Conservation (phyloP, 345 rosid species). For the Rubroshorea leprosula region DNA sequence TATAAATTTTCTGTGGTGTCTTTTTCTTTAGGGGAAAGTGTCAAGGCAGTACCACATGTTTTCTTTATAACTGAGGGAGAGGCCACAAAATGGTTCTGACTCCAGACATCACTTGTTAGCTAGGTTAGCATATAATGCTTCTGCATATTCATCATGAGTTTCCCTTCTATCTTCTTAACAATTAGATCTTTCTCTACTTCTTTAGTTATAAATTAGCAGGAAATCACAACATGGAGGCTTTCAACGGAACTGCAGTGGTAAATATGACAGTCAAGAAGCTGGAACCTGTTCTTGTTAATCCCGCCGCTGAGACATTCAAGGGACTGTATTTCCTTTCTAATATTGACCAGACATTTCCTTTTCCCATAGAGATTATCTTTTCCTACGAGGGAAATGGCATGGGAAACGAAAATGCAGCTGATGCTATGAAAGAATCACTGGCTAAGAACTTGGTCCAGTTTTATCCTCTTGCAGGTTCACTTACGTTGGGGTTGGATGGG, state of each 20-base stretch:
- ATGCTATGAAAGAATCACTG: slow-evolving; percentile 59
- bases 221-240: not conserved
- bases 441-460: slow-evolving; percentile 63
- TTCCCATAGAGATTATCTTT: slow-evolving; percentile 33
- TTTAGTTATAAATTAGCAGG: not conserved
- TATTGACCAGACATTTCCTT: slow-evolving; percentile 68
- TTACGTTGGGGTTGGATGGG: slow-evolving; percentile 63
- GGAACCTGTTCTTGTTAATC: slow-evolving; percentile 46
- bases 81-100: no score
- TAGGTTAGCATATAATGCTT: no score
- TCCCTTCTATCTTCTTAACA: no score
- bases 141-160: no score
- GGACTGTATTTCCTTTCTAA: slow-evolving; percentile 84
- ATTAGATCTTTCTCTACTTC: no score
- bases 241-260: slow-evolving; percentile 24
- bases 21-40: no score
- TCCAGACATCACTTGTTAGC: no score
- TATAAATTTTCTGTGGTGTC: no score
- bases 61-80: no score
- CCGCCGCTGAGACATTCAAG: slow-evolving; percentile 54
- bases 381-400: slow-evolving; percentile 57
- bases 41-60: no score
- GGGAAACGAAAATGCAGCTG: slow-evolving; percentile 47
- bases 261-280: slow-evolving; percentile 34
- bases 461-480: slow-evolving; percentile 78